Evolutionary conservation across 805 yeast species (phyloP).

Genomic region (Ogataea ramenticola): DNA sequence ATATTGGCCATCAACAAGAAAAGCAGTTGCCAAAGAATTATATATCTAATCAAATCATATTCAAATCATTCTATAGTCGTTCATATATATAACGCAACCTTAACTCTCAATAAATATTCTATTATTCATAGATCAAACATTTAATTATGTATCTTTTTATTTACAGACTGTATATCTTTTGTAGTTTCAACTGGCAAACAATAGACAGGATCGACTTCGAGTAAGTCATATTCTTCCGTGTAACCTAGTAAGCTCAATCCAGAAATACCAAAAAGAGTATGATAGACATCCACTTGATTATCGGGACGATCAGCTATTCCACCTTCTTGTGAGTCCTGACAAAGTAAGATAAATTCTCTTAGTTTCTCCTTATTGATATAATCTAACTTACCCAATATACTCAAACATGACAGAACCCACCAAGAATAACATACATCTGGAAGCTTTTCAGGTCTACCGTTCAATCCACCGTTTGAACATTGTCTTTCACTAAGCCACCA

Average conservation of each 20-base stretch:
- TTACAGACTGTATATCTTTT: neutral
- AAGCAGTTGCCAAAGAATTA: constrained; percentile 39
- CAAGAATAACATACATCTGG: constrained; percentile 98
- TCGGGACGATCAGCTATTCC: constrained; percentile 92
- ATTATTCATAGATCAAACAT: neutral
- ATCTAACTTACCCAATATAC: constrained; percentile 55
- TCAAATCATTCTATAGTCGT: neutral
- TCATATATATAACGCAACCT: too few species aligned
- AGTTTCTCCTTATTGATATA: constrained; percentile 73
- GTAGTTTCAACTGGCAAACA: constrained; percentile 54
- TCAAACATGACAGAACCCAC: constrained; percentile 86
- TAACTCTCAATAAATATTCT: too few species aligned
- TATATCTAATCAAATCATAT: constrained; percentile 17
- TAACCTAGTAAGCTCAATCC: constrained; percentile 75
- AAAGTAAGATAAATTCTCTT: constrained; percentile 56
- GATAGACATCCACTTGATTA: constrained; percentile 88
- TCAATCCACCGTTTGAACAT: constrained; percentile 79
- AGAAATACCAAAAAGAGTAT: constrained; percentile 84
- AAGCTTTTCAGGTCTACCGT: constrained; percentile 91
- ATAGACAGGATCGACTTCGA: constrained; percentile 74
- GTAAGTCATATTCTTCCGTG: constrained; percentile 33
- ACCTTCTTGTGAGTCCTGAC: constrained; percentile 76
- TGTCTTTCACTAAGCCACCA: constrained; percentile 95
- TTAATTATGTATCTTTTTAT: neutral
- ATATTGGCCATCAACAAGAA: constrained; percentile 55